Base-by-base conservation (phyloP, 1,284 basidiomycete species). In the Tilletia indica region DNA sequence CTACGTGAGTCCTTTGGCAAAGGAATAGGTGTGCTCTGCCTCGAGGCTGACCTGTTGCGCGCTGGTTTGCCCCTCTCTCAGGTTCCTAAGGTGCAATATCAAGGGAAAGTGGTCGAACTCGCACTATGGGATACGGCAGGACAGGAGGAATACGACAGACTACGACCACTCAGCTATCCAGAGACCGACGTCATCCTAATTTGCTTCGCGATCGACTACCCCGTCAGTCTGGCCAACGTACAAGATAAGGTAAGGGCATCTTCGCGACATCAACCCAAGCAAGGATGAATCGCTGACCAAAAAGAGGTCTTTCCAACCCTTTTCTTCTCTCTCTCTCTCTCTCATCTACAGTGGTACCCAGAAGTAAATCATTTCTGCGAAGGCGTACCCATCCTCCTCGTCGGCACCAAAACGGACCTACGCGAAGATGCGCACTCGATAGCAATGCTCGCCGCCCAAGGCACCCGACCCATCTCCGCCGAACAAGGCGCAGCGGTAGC, bases 51-150 rank as follows among this genome's bases (percentile, higher is more conserved):
- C 54, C 25, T 1, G 25, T 31, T 31, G 2, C 25, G 25, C 25
- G 25, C 14, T 25, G 16, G 12, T 25, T 58, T 58, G 14, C 19
- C 54, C 19, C 21, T 63, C 58, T 63, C 21, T 36, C 34, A 64
- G 61, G 61, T 97, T 71, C 96, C 95, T 11, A 90, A 92, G 79
- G 91, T 97, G 68, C 88, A 91, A 56, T 92, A 91, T 78, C 94
- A 97, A 56, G 90, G 91, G 71, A 97, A 96, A 86, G 88, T 90
- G 64, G 90, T 98, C 78, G 95, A 98, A 85, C 89, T 98, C 47
- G 94, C 95, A 4, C 88, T 99, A 45, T 99, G 95, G 95, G 95
- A 98, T 86, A 98, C 96, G 0, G 96, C 95, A 4, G 95, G 96
- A 21, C 95, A 98, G 86, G 95, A 98, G 86, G 95, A 98, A 86